Base-by-base conservation (phyloP, 1,139 yeast species). In the Geotrichum reessii region DNA sequence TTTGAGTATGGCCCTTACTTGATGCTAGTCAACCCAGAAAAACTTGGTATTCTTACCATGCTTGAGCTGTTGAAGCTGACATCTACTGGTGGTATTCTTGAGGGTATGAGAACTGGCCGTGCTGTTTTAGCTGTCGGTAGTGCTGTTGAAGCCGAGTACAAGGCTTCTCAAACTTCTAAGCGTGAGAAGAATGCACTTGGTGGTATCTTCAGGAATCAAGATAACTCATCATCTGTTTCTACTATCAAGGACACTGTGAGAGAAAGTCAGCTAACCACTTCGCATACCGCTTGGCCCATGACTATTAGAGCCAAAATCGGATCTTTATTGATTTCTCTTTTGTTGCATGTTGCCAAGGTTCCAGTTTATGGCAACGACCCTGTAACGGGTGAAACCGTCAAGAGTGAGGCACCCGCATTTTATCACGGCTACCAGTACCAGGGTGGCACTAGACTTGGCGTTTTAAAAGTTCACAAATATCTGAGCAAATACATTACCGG, bases 361-460 rank as follows among this genome's bases (percentile, higher is more conserved):
- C 80, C 83, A 17, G 96, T 91, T 1, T 76, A 76, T 9, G 97
- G 91, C 54, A 78, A 74, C 1, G 96, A 91, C 68, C 97, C 97
- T 1, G 78, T 83, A 2, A 85, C 95, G 0, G 88, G 89, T 14
- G 76, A 82, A 56, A 71, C 72, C 1, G 86, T 87, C 25, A 74
- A 75, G 49, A 96, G 93, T 37, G 77, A 80, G 52, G 93, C 91
- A 9, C 97, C 98, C 1, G 99, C 98, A 1, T 87, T 95, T 70
- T 86, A 85, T 63, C 98, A 93, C 69, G 82, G 90, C 2, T 91
- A 88, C 71, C 95, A 89, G 70, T 90, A 85, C 67, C 80, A 82
- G 57, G 81, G 81, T 60, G 97, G 98, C 44, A 84, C 84, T 62
- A 85, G 85, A 67, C 74, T 90, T 40, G 99, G 99, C 46, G 85